Conservation (phyloP, 2,329 filamentous ascomycete genomes). For the Sporothrix globosa region DNA sequence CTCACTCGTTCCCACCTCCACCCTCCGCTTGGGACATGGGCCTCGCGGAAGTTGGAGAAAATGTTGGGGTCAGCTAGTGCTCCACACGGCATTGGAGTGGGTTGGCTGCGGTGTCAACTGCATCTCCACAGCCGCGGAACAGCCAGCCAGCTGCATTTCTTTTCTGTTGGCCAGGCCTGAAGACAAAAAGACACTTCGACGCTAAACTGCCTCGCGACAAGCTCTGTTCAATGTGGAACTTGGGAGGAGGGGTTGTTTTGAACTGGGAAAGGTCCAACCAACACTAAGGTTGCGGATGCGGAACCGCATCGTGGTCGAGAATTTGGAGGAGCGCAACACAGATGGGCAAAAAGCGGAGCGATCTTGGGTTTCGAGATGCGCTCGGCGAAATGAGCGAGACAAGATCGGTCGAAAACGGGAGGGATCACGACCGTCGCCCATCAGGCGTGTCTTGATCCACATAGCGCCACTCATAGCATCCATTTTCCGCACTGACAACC, state of each 20-base stretch:
- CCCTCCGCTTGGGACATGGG: neutral
- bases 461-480: conserved; percentile 2
- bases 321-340: conserved; percentile 2
- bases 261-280: neutral
- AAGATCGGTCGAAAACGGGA: neutral
- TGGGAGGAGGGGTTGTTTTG: neutral
- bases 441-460: neutral
- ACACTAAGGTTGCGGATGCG: conserved; percentile 26
- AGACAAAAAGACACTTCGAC: neutral
- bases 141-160: conserved; percentile 8
- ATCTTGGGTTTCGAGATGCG: conserved; percentile 1
- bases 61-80: conserved; percentile 12
- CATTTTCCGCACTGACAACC: neutral
- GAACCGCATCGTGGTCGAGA: conserved; percentile 28
- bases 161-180: neutral
- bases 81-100: neutral
- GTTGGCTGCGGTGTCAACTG: conserved; percentile 6
- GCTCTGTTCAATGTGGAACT: conserved; percentile 16
- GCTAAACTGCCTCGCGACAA: neutral
- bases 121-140: conserved; percentile 17
- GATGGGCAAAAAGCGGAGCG: neutral
- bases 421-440: conserved; percentile 1
- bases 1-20: neutral
- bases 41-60: conserved; percentile 20
- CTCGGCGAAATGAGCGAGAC: neutral